A percentile compares a stretch with the other conserved stretches of the same genome.
phyloP scores from a whole-genome alignment of 2,329 filamentous ascomycete species.

The Neonectria faginata region DNA sequence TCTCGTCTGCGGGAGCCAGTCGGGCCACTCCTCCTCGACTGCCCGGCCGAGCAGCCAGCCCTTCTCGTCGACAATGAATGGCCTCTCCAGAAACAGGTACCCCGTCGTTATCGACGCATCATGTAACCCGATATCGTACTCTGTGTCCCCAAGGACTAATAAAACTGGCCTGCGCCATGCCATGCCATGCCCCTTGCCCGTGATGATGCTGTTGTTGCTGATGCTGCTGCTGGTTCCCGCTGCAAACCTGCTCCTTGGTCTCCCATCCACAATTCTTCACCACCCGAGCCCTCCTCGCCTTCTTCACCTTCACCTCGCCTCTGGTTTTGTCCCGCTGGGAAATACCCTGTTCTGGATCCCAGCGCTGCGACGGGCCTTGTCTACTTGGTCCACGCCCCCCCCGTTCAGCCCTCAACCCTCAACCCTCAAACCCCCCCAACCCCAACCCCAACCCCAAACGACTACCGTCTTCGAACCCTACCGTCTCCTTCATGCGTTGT shows the following conservation, averaged over 20 bases:
- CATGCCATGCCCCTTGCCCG: conserved; percentile 16
- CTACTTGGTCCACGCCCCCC: conserved; percentile 39
- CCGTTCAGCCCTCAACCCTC: conserved; percentile 45
- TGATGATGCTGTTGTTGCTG: conserved; percentile 42
- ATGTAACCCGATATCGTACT: conserved; percentile 40
- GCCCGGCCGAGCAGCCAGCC: conserved; percentile 17
- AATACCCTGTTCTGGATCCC: conserved; percentile 36
- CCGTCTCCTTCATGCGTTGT: conserved; percentile 45
- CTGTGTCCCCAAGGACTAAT: conserved; percentile 37
- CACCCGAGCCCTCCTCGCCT: conserved; percentile 4
- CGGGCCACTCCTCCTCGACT: conserved; percentile 28
- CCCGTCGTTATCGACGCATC: conserved; percentile 34
- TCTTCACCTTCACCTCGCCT: conserved; percentile 17
- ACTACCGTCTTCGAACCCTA: conserved; percentile 47
- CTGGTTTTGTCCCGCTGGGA: conserved; percentile 27
- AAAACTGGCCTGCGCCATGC: conserved; percentile 26
- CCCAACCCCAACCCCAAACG: conserved; percentile 46
- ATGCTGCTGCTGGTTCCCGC: conserved; percentile 43
- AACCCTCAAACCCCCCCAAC: conserved; percentile 34
- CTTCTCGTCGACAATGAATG: conserved; percentile 16
- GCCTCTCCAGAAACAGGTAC: conserved; percentile 19
- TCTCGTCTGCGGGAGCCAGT: conserved; percentile 31
- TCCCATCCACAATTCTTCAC: conserved; percentile 10
- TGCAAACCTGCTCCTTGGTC: conserved; percentile 38
- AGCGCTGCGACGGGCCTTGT: conserved; percentile 20